phyloP scores from a whole-genome alignment of 2,329 filamentous ascomycete genomes.

The Aspergillus tanneri region DNA sequence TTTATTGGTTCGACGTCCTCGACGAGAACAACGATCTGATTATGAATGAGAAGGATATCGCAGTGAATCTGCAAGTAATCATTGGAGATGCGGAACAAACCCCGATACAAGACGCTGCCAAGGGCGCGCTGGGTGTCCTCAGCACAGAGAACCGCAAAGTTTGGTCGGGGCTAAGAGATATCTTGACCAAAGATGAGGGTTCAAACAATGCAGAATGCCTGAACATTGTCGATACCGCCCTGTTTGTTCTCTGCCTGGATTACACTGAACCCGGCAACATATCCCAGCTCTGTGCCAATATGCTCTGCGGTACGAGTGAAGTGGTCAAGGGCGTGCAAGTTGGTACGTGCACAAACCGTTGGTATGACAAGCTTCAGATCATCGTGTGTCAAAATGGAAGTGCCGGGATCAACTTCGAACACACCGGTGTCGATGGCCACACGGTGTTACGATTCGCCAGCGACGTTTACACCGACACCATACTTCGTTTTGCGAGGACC shows the following conservation, averaged over 20 bases:
- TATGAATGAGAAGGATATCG: conserved; percentile 93
- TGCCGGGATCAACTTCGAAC: conserved; percentile 98
- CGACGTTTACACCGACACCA: conserved; percentile 96
- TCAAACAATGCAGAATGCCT: conserved; percentile 96
- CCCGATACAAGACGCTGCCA: conserved; percentile 92
- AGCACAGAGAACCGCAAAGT: conserved; percentile 96
- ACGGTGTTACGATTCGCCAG: conserved; percentile 95
- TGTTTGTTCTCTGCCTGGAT: conserved; percentile 90
- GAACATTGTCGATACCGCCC: conserved; percentile 89
- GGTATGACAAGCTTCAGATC: conserved; percentile 99
- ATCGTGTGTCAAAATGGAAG: conserved; percentile 99
- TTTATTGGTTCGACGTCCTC: conserved; percentile 98
- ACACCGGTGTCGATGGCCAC: conserved; percentile 96
- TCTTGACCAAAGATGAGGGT: conserved; percentile 77
- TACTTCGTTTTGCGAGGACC: conserved; percentile 87
- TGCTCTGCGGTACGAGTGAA: conserved; percentile 93
- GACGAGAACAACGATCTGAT: conserved; percentile 93
- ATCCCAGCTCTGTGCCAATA: conserved; percentile 90
- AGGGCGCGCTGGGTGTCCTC: conserved; percentile 85
- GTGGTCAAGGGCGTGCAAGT: conserved; percentile 93
- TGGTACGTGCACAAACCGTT: conserved; percentile 94
- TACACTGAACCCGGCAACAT: conserved; percentile 81
- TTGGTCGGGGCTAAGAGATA: conserved; percentile 88
- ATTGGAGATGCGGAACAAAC: conserved; percentile 86
- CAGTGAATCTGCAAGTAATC: conserved; percentile 87